phyloP scores from a whole-genome alignment of 1,139 yeast species.

The Saccharomyces hybrid region DNA sequence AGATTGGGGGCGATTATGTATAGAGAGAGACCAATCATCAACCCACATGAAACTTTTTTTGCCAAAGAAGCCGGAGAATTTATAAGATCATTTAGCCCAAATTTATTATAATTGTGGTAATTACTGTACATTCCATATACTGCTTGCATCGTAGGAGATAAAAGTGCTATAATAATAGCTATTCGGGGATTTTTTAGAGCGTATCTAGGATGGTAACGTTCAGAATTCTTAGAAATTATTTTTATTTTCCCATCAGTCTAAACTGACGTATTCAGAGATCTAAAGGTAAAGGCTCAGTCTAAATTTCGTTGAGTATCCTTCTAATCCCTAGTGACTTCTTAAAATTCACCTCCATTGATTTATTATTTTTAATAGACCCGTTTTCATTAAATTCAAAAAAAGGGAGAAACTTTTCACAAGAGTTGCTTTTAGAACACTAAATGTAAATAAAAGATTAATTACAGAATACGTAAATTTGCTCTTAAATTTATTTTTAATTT shows the following conservation, averaged over 20 bases:
- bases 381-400: no score
- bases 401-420: neutral
- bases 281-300: neutral
- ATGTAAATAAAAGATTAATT: no score
- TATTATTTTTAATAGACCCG: neutral
- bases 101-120: neutral
- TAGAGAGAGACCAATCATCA: slow-evolving; percentile 2
- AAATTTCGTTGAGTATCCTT: neutral
- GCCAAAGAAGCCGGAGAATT: neutral
- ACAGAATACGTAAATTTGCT: no score
- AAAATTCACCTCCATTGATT: neutral
- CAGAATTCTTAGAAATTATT: no score
- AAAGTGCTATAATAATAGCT: neutral
- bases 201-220: neutral
- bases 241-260: neutral
- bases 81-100: neutral
- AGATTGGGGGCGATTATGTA: slow-evolving; percentile 11
- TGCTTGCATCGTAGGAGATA: neutral
- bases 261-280: neutral
- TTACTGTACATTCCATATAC: neutral
- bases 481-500: no score
- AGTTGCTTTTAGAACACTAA: neutral
- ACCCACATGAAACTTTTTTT: slow-evolving; percentile 2
- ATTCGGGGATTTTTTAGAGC: neutral
- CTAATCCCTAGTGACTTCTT: neutral